Base-by-base conservation (phyloP, 345 rosid species). In the Corchorus capsularis region DNA sequence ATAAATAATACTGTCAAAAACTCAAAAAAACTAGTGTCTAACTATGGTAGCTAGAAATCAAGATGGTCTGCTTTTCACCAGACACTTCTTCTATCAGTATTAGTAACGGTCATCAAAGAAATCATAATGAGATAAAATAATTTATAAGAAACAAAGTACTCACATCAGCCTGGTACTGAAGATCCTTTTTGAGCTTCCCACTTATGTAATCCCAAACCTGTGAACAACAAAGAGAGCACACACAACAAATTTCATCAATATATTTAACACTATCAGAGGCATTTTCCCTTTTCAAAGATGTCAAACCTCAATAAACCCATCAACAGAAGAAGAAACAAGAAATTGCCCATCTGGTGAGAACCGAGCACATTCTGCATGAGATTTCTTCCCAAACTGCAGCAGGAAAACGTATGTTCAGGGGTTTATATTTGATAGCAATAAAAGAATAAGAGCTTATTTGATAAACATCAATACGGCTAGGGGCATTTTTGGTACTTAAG, bases 321-420 rank as follows among this genome's bases (percentile, higher is more conserved):
- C 99, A 73, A 96, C 94, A 63, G 99, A 96, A 67, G 88, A 90
- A 75, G 98, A 93, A 74, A 90, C 97, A 73, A 96, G 98, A 82
- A 92, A 96, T 79, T 96, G 99, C 66, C 99, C 99, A 81, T 96
- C 99, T 67, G 97, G 97, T 63, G 99, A 96, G 82, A 96, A 93
- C 74, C 90, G 83, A 75, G 97, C 94, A 72, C 92, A 91, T 87
- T 96, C 99, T n/a, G 97, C 97, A 79, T 94, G 97, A 80, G 93
- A 93, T 85, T 94, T 96, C 64, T 92, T 83, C 73, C 97, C 99
- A 87, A 96, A 96, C 97, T 96, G 89, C 84, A 89, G 46, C 71
- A 75, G 34, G 27, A 27, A 27, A 27, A 27, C 27, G 27, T 27
- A 39, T 39, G 43, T 39, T 2, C 5, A 39, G 43, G 43, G 6